Base-by-base conservation (phyloP, 345 rosid genomes). In the Chamaenerion angustifolium region DNA sequence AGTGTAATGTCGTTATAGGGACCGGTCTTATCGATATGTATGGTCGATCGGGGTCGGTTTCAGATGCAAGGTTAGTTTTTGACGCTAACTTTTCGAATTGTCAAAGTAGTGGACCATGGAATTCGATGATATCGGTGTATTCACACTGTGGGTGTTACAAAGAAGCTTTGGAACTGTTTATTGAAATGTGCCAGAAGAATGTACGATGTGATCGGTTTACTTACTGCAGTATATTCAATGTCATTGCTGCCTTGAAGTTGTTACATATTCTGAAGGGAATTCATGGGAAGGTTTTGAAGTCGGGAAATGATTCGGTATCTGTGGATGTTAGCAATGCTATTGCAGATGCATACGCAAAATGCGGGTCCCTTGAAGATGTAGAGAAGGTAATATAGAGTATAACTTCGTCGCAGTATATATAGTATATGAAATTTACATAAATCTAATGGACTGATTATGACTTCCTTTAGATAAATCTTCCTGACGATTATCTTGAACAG, bases 11-110 rank as follows among this genome's bases (percentile, higher is more conserved):
- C 16, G 55, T 51, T 1, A 57, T 75, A 27, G 80, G 72, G 50
- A 75, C 77, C 48, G 70, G 74, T 51, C 54, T 75, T 42, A 71
- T 75, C 46, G 74, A 71, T 60, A 71, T 75, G 80, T 61, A 68
- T 55, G 59, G 72, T 3, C 68, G 58, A 55, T 75, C 69, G 53
- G 70, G 65, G 23, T 66, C 70, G 45, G 19, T 68, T 7, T 2
- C 11, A 46, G 68, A 68, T 57, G 74, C 72, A 51, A 56, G 40
- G 44, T 43, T 58, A 16, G 49, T 68, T 51, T 68, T 75, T 23
- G 66, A 71, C 51, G 40, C 53, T 1, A 55, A 64, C 47, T 61
- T 65, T 49, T 45, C 25, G 16, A 48, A 45, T 40, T 64, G 63
- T 14, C 19, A 31, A 60, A 49, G 1, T 11, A 68, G 63, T 31